These are phyloP conservation scores for Dictyostelium purpureum DNA, from an alignment of 78 protist species.

Conservation along the genomic window DNA sequence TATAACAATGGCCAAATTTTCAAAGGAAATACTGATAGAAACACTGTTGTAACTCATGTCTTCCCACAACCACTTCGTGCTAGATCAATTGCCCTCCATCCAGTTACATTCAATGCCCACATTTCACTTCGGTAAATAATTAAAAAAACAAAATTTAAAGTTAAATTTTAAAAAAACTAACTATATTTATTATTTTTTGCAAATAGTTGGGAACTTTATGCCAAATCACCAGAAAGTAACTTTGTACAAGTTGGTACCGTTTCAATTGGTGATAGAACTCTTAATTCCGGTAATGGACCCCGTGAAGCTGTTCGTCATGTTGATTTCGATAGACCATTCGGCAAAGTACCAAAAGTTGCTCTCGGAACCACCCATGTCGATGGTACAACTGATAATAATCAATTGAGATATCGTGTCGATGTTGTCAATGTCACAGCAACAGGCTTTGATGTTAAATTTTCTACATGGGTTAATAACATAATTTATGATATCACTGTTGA, in stretches of 20 bases:
- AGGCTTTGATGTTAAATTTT: not conserved
- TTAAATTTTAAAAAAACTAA: not conserved
- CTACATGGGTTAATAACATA: not conserved
- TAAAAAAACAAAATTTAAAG: no score
- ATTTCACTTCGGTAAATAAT: not conserved
- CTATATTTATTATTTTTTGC: no score
- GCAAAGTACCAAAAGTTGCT: not conserved
- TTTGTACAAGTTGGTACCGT: not conserved
- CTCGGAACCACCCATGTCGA: not conserved
- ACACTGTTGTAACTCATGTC: not conserved
- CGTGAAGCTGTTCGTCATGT: not conserved
- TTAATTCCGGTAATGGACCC: not conserved
- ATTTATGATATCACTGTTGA: constrained; percentile 9
- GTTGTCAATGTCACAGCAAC: not conserved
- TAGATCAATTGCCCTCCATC: constrained; percentile 37
- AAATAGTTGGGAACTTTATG: constrained; percentile 2
- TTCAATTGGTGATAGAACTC: not conserved
- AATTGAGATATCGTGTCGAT: not conserved
- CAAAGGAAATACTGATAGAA: constrained; percentile 28
- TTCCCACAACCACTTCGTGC: not conserved
- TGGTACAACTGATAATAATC: not conserved
- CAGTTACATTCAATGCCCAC: not conserved
- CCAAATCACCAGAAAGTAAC: not conserved
- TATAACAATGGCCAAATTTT: constrained; percentile 3
- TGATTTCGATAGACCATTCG: not conserved